Percentiles rank a stretch among this genome's conserved stretches.
These are phyloP conservation scores for Amaranthus palmeri DNA, from an alignment of 148 eudicot genomes.

Conservation along the genomic window DNA sequence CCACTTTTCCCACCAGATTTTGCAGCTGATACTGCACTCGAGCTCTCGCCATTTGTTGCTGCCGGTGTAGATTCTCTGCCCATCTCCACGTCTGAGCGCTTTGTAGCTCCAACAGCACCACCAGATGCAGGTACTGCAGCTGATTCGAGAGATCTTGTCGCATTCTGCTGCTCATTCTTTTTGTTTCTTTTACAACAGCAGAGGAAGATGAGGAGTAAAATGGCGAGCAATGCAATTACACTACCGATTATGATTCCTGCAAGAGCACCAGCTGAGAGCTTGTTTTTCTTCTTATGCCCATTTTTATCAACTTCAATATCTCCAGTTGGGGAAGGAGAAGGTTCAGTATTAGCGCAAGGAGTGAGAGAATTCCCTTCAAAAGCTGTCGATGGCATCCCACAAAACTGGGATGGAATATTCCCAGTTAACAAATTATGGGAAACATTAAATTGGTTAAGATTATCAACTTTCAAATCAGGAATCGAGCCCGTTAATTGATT, in stretches of 20 bases:
- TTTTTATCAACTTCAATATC: background rate
- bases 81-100: slow-evolving; percentile 33
- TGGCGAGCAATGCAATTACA: slow-evolving; percentile 37
- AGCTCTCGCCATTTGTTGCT: slow-evolving; percentile 11
- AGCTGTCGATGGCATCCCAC: slow-evolving; percentile 32
- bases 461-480: slow-evolving; percentile 42
- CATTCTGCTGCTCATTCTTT: background rate
- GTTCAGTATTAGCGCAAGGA: slow-evolving; percentile 29
- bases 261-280: slow-evolving; percentile 65
- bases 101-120: slow-evolving; percentile 14
- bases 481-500: slow-evolving; percentile 53
- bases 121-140: background rate
- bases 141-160: background rate
- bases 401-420: slow-evolving; percentile 36
- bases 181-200: slow-evolving; percentile 35
- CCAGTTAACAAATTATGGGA: slow-evolving; percentile 56
- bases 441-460: slow-evolving; percentile 46
- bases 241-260: slow-evolving; percentile 70
- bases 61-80: slow-evolving; percentile 15
- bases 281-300: slow-evolving; percentile 25
- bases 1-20: slow-evolving; percentile 17
- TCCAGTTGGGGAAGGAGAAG: background rate
- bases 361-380: slow-evolving; percentile 56
- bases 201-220: slow-evolving; percentile 36
- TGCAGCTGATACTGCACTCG: slow-evolving; percentile 7